A percentile compares a stretch with the other conserved stretches of the same genome.
Conservation (phyloP, 768 basidiomycete genomes). For the Russula dissimulans region DNA sequence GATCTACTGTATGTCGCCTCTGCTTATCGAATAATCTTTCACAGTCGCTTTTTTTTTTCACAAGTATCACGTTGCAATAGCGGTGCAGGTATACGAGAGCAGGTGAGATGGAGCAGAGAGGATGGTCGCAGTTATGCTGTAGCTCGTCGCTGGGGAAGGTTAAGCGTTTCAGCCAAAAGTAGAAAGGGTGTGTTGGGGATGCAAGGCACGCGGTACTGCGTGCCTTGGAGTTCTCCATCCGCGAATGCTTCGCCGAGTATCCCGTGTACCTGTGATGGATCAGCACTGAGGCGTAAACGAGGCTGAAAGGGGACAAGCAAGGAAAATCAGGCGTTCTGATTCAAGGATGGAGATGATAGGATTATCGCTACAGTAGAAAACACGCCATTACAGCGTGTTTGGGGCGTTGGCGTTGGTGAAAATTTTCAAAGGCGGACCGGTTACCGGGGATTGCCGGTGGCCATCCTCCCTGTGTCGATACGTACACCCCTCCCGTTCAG, state of each 20-base stretch:
- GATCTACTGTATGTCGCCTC: too few relatives aligned
- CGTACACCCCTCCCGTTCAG: too few relatives aligned
- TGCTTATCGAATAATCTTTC: too few relatives aligned
- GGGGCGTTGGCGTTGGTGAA: background rate
- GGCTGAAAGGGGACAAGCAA: background rate
- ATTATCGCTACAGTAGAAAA: background rate
- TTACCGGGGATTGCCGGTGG: background rate
- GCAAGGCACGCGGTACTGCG: background rate
- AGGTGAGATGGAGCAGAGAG: background rate
- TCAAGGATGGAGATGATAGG: too few relatives aligned
- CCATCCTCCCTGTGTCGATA: too few relatives aligned
- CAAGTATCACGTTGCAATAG: background rate
- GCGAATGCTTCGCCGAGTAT: too few relatives aligned
- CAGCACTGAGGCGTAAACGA: background rate
- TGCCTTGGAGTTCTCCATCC: background rate
- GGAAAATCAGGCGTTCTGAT: background rate
- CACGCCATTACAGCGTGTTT: slow-evolving; percentile 8
- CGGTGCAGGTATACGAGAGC: background rate
- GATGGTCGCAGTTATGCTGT: too few relatives aligned
- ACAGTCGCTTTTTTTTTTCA: too few relatives aligned
- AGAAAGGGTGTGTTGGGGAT: background rate
- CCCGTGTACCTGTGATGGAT: background rate
- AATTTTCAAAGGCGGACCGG: background rate
- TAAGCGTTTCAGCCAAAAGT: background rate
- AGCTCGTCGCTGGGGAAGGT: too few relatives aligned